Base-by-base conservation (phyloP, 2,329 filamentous ascomycete species). In the Paecilomyces fulvus region DNA sequence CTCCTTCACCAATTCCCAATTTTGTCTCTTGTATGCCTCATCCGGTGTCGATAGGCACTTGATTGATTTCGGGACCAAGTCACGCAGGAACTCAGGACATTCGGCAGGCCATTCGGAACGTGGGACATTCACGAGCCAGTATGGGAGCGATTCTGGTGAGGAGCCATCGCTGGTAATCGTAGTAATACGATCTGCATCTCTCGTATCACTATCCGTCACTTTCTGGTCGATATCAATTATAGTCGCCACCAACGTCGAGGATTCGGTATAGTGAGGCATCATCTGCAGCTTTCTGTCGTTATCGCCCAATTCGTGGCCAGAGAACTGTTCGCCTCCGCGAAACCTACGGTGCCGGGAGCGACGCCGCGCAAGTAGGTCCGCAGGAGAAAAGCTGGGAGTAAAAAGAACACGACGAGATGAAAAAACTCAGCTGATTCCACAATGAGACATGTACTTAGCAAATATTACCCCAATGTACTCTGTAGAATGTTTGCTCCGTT, bases 101-200 rank as follows among this genome's bases (percentile, higher is more conserved):
- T 84, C 77, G 2, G 72, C 64, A 0, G 85, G 83, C 69, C 86
- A 83, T 60, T 86, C 74, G 25, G 77, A 69, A 33, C 76, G 73
- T 0, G 88, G 84, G 14, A 95, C 75, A 70, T 96, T 96, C 72
- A 88, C 80, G 60, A 92, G 87, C 91, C 91, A 96, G 76, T 87
- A 95, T 0, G 87, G 86, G 23, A 80, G 60, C 4, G 59, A 58
- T 43, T 63, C 60, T 21, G n/a, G n/a, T 17, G 37, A n/a, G 12
- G 33, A 43, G 5, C 37, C 9, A 17, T 43, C n/a, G 14, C 14
- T 12, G 37, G n/a, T 43, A 17, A 31, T n/a, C 20, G 51, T 20
- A 52, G 21, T 14, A 12, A 20, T 52, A 52, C 12, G 11, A 12
- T 31, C 28, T 9, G 52, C 51, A 28, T 43, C 37, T 3, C 54